These are phyloP conservation scores for Clonostachys chloroleuca DNA, from an alignment of 2,329 filamentous ascomycete genomes.

Conservation along the genomic window DNA sequence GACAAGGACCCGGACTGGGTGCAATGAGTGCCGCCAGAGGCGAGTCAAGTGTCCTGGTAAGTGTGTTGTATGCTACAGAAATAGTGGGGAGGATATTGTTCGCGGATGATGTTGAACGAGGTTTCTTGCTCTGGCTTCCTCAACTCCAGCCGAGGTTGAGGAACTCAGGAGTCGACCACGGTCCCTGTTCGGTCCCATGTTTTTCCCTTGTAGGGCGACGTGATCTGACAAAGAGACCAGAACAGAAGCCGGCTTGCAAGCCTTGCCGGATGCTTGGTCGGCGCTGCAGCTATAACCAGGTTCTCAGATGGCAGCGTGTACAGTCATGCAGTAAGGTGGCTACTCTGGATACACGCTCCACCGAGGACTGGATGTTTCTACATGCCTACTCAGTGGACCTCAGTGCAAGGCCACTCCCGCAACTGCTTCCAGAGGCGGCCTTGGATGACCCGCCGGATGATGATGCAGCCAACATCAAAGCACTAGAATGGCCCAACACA, in stretches of 20 bases:
- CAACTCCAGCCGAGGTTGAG: too few species aligned
- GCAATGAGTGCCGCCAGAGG: slow-evolving; percentile 11
- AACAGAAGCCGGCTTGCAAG: slow-evolving; percentile 11
- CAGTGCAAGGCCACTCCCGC: not conserved
- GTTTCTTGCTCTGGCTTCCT: too few species aligned
- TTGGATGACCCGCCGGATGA: not conserved
- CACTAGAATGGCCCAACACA: too few species aligned
- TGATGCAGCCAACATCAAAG: not conserved
- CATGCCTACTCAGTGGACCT: not conserved
- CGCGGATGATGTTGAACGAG: too few species aligned
- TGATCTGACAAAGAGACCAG: not conserved
- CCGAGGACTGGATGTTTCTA: not conserved
- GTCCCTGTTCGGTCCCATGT: too few species aligned
- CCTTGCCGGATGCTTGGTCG: slow-evolving; percentile 11
- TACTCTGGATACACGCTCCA: not conserved
- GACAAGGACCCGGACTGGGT: slow-evolving; percentile 12
- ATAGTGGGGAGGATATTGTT: too few species aligned
- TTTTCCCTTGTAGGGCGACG: too few species aligned
- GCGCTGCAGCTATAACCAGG: slow-evolving; percentile 12
- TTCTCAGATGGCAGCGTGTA: slow-evolving; percentile 10
- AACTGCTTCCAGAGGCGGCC: not conserved
- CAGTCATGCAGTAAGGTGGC: not conserved
- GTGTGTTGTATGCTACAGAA: too few species aligned
- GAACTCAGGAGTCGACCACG: too few species aligned
- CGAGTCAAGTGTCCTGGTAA: slow-evolving; percentile 12